Evolutionary conservation across 2,329 filamentous ascomycete species (phyloP), one percentile per base, ranked within the genome.

Genomic region (Botrytis pseudocinerea): DNA sequence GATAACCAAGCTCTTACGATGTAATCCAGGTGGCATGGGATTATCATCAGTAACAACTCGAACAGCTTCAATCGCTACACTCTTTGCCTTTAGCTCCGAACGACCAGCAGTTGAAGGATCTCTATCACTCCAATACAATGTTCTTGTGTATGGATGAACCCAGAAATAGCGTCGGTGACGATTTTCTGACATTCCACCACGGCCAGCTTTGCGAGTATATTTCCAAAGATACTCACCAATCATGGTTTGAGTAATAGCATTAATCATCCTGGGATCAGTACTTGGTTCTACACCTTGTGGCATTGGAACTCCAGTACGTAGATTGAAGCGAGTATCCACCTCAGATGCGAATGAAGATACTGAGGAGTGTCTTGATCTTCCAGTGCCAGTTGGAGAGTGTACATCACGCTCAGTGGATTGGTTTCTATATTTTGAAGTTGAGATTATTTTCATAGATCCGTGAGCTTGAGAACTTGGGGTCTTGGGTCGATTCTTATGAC

Each of bases 211-310:
- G 79, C 96, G 92, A 0, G 96, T 99, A 83, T 99, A 99, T 82
- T 99, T 99, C 96, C 96, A 99, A 59, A 99, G 86, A 82, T 95
- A 98, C 82, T 99, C 96, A 72, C 96, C 96, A 80, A 99, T 98
- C 96, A 99, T 99, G 28, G 96, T 98, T 83, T 99, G 95, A 2
- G 96, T 99, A 77, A 99, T 98, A 66, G 96, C 96, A 84, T 98
- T 94, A 78, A 99, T 98, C 94, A 99, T 98, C 78, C 95, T 93
- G 75, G 95, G 95, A 83, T 99, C 96, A 8, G 94, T 97, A 76
- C 89, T 88, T 32, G 90, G 85, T 16, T 90, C 89, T 74, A 96
- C 88, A 22, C 91, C 91, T 64, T 85, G 82, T 42, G 86, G 84
- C 72, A 84, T 83, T 10, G 85, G 79, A 71, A 89, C 85, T 69